Evolutionary conservation across 2,329 filamentous ascomycete genomes (phyloP), one percentile per base, ranked within the genome.

Genomic region (Phaeomoniella chlamydospora): DNA sequence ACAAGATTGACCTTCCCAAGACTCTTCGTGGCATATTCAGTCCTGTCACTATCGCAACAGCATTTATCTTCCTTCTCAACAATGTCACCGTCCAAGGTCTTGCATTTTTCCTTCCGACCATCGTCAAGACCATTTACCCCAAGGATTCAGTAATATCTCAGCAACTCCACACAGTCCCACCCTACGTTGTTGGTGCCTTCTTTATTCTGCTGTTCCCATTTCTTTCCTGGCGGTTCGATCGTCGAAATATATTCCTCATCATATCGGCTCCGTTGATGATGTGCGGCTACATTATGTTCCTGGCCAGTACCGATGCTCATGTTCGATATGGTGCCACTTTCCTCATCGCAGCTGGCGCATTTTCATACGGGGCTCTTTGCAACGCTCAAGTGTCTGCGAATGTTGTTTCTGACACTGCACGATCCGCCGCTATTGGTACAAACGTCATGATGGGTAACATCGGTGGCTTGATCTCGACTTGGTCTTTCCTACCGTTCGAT

Each of bases 391-490:
- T 70, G 0, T 72, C 76, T 0, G 78, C 77, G 4, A 83, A 83
- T 44, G 77, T 84, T 0, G 68, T 82, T 5, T 75, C 73, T 3
- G 80, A 84, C 45, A 80, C 79, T 0, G 74, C 79, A 0, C 67
- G 78, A 11, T 73, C 72, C 6, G 68, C 74, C 1, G 76, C 75
- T 3, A 79, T 83, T 31, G 77, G 72, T 9, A 70, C 68, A 0
- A 74, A 73, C 36, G 74, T 83, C 48, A 82, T 83, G 77, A 59
- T 80, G 15, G 80, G 78, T 17, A 83, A 82, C 37, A 50, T 83
- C n/a, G 80, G 80, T 2, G 80, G 78, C 0, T 52, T 83, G 19
- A 66, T 80, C 39, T 67, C 71, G 1, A 77, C 73, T 0, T 81
- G 76, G 75, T 67, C 63, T 2, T 81, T 77, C 54, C 47, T 81